Evolutionary conservation across 306 rosid genomes (phyloP).

Genomic region (Medicago lupulina): DNA sequence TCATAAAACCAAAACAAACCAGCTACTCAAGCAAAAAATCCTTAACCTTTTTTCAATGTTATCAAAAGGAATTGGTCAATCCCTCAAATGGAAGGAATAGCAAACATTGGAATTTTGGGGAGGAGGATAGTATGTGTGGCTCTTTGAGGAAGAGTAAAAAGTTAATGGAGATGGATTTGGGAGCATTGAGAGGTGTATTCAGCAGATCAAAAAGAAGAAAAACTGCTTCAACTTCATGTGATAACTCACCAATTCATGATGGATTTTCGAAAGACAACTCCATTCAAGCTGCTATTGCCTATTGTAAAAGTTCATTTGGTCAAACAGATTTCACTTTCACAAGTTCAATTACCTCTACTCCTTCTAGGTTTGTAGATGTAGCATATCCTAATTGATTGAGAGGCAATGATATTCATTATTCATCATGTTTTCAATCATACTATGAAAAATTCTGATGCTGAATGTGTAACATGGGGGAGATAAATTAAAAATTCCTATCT

Average conservation of each 20-base stretch:
- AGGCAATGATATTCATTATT: background rate
- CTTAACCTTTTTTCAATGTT: constrained; percentile 39
- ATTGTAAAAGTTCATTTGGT: constrained; percentile 61
- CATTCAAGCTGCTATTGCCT: constrained; percentile 67
- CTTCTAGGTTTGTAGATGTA: constrained; percentile 32
- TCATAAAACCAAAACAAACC: constrained; percentile 44
- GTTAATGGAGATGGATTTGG: constrained; percentile 52
- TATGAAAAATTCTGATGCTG: background rate
- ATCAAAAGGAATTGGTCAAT: constrained; percentile 28
- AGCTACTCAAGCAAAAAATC: constrained; percentile 28
- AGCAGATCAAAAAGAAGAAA: constrained; percentile 45
- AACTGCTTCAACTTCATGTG: constrained; percentile 45
- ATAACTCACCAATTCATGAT: constrained; percentile 57
- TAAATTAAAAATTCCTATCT: too few relatives aligned
- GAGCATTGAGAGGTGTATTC: constrained; percentile 55
- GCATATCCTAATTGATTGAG: background rate
- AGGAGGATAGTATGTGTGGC: background rate
- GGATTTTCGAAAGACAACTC: constrained; percentile 48
- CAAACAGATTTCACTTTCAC: constrained; percentile 43
- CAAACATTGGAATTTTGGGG: constrained; percentile 30
- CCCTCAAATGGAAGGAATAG: constrained; percentile 37
- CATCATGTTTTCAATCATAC: background rate
- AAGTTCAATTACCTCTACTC: constrained; percentile 6
- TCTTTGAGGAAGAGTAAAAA: constrained; percentile 35
- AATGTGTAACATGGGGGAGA: background rate